Percentiles rank a stretch among this genome's conserved stretches.
Conservation (phyloP, 345 rosid species). For the Cardamine occulta region DNA sequence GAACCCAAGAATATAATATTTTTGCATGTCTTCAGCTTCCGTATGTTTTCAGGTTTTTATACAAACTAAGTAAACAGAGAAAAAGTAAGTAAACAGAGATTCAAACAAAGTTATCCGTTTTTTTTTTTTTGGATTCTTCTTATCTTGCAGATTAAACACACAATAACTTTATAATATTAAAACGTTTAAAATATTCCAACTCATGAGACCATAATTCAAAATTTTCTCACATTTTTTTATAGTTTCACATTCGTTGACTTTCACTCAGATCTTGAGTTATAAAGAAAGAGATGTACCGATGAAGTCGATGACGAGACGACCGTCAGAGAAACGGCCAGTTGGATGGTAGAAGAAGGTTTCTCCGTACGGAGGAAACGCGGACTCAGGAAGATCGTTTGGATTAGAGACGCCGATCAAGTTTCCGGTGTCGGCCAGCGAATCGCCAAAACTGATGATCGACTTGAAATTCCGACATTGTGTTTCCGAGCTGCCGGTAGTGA, state of each 20-base stretch:
- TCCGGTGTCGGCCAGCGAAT: conserved; percentile 61
- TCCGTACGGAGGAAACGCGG: conserved; percentile 52
- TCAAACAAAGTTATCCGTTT: no score
- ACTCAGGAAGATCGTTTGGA: conserved; percentile 14
- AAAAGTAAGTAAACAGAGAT: not conserved
- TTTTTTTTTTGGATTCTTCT: not conserved
- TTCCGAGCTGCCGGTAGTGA: conserved; percentile 10
- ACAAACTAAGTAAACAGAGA: not conserved
- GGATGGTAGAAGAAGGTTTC: conserved; percentile 53
- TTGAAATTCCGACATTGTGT: conserved; percentile 11
- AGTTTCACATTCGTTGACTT: not conserved
- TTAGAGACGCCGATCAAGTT: conserved; percentile 40
- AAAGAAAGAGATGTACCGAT: conserved; percentile 41
- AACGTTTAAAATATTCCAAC: not conserved
- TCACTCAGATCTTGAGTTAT: not conserved
- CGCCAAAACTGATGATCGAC: conserved; percentile 64
- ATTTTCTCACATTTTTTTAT: not conserved
- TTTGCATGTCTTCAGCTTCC: not conserved
- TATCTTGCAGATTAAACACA: not conserved
- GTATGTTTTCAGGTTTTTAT: not conserved
- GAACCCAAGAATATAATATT: not conserved
- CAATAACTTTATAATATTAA: no score
- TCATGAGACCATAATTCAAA: not conserved
- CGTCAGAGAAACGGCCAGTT: conserved; percentile 59
- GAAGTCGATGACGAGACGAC: conserved; percentile 61